Evolutionary conservation across 2,329 filamentous ascomycete genomes (phyloP), one percentile per base, ranked within the genome.

Genomic region (Cytospora mali): DNA sequence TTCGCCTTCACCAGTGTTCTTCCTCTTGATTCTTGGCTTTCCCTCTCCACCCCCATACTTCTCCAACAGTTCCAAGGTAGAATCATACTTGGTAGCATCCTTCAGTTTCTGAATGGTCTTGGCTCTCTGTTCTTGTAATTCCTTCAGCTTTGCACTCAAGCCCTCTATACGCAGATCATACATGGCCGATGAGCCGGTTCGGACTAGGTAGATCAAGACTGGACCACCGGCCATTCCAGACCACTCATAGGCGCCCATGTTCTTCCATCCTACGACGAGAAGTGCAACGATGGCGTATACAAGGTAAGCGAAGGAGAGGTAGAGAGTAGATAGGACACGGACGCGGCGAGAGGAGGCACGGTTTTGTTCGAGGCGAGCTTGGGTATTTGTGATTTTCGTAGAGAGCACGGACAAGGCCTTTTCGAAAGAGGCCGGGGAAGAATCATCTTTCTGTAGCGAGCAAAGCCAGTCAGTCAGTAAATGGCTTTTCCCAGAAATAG

Each of bases 81-180:
- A 95, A 76, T 98, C 92, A 78, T 97, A 99, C 75, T 91, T 97
- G 35, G 95, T 99, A 28, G 93, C 93, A 63, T 90, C 88, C 77
- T 99, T 99, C 66, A 99, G 86, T 76, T 93, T 93, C 74, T 96
- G 90, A 68, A 99, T 98, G 2, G 93, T 97, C 69, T 87, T 87
- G 64, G 91, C 87, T 59, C 94, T 88, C 75, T 97, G 91, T 59
- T 87, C 85, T 70, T 93, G 87, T 39, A 93, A 84, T 23, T 85
- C 85, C 69, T 94, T 89, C 31, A 98, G 82, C 48, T 89, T 84
- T 46, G 81, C 75, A 68, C 89, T 85, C 13, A 91, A 82, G 18
- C 81, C 86, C 25, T 89, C 84, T 70, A 95, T 89, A 65, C 92
- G 91, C 74, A 91, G 96, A 69, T 89, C 90, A 78, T 92, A 99